Conservation (phyloP, 139 green algal species). For the Coelastrella sp. region DNA sequence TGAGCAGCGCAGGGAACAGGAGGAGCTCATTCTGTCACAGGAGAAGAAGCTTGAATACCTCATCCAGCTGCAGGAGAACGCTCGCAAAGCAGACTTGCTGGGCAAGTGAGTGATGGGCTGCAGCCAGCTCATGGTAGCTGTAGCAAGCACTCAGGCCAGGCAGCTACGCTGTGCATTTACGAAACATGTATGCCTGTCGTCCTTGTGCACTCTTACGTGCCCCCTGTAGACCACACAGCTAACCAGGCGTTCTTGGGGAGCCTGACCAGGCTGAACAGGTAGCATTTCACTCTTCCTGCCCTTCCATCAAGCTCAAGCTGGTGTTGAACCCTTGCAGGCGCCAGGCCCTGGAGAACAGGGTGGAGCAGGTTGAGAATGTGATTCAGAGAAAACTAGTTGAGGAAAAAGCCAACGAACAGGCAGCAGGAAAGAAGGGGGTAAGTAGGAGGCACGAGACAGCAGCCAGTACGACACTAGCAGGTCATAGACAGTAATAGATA, state of each 20-base stretch:
- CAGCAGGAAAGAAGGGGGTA: slow-evolving; percentile 26
- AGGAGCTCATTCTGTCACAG: slow-evolving; percentile 19
- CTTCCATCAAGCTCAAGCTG: background rate
- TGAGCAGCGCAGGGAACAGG: background rate
- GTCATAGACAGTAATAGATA: background rate
- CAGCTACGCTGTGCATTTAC: too few relatives aligned
- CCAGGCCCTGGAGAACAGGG: slow-evolving; percentile 19
- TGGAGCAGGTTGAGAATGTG: slow-evolving; percentile 18
- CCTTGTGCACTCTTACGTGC: too few relatives aligned
- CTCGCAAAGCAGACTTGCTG: slow-evolving; percentile 17
- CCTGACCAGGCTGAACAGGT: background rate
- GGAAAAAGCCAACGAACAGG: slow-evolving; percentile 22
- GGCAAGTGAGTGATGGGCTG: slow-evolving; percentile 3
- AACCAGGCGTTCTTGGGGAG: too few relatives aligned
- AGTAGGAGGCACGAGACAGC: background rate
- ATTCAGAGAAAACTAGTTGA: slow-evolving; percentile 42
- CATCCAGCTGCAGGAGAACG: slow-evolving; percentile 34
- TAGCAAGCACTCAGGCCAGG: background rate
- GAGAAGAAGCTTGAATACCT: slow-evolving; percentile 27
- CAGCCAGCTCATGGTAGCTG: background rate
- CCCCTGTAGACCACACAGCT: too few relatives aligned
- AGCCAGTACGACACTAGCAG: background rate
- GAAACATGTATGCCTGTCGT: background rate
- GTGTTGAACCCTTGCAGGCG: background rate
- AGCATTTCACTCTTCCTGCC: background rate